Conservation (phyloP, 2,329 filamentous ascomycete genomes). For the Thyridium curvatum region DNA sequence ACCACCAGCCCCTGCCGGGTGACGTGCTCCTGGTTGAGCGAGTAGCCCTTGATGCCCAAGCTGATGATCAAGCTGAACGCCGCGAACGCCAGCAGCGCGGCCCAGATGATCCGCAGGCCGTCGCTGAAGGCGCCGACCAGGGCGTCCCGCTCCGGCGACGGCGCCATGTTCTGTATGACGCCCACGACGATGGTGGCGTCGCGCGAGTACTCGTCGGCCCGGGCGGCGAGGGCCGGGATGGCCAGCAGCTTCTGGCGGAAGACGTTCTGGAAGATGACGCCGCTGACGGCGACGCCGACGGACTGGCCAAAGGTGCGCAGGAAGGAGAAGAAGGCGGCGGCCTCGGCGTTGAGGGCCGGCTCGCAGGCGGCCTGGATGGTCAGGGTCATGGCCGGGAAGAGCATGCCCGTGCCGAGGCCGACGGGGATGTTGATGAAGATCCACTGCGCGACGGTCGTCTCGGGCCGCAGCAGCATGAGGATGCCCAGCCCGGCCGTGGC, state of each 20-base stretch:
- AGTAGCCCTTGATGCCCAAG: slow-evolving; percentile 20
- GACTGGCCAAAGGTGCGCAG: slow-evolving; percentile 59
- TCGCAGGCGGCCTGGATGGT: slow-evolving; percentile 55
- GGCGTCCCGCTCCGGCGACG: slow-evolving; percentile 30
- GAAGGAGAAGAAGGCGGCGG: slow-evolving; percentile 62
- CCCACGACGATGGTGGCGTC: slow-evolving; percentile 52
- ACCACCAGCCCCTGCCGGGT: slow-evolving; percentile 16
- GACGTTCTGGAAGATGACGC: slow-evolving; percentile 64
- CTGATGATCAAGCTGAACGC: slow-evolving; percentile 17
- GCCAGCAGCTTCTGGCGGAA: slow-evolving; percentile 43
- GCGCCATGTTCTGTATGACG: slow-evolving; percentile 44
- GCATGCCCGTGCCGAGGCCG: slow-evolving; percentile 56
- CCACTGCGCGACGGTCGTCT: slow-evolving; percentile 47
- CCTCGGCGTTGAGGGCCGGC: slow-evolving; percentile 40
- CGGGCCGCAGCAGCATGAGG: slow-evolving; percentile 37
- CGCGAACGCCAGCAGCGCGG: slow-evolving; percentile 20
- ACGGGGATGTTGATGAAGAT: slow-evolving; percentile 55
- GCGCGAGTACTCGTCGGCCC: slow-evolving; percentile 38
- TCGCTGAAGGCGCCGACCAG: slow-evolving; percentile 26
- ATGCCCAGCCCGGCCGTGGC: slow-evolving; percentile 52
- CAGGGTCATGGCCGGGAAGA: slow-evolving; percentile 59
- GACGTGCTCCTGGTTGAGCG: slow-evolving; percentile 23
- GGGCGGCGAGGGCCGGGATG: slow-evolving; percentile 26
- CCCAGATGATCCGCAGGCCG: slow-evolving; percentile 24
- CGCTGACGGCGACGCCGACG: slow-evolving; percentile 59